phyloP scores from a whole-genome alignment of 768 basidiomycete species.

The Rhizopogon roseolus region DNA sequence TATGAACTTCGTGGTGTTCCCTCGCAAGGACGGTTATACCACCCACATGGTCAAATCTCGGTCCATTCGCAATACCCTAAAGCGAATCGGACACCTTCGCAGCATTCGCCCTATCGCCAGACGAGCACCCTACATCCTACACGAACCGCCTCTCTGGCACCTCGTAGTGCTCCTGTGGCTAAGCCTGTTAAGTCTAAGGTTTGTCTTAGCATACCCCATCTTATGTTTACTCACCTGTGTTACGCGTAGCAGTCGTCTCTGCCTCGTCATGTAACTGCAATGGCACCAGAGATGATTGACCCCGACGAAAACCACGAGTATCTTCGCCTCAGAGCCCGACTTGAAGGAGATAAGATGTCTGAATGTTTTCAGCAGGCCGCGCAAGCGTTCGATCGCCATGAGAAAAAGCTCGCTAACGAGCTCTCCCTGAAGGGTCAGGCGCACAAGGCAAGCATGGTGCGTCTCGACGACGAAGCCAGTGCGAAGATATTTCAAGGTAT shows the following conservation, averaged over 20 bases:
- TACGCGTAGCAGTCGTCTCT: neutral
- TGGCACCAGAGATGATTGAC: neutral
- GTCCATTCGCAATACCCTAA: neutral
- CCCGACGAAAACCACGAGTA: constrained; percentile 35
- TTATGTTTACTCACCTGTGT: neutral
- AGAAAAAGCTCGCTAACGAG: constrained; percentile 70
- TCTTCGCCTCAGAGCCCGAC: constrained; percentile 64
- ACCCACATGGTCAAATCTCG: neutral
- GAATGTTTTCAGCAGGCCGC: constrained; percentile 59
- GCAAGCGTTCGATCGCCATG: constrained; percentile 59
- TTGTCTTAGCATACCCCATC: neutral
- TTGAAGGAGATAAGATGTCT: constrained; percentile 71
- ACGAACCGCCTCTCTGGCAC: neutral
- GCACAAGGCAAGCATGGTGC: constrained; percentile 68
- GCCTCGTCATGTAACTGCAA: too few species aligned
- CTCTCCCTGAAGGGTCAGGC: constrained; percentile 75
- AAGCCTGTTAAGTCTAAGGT: neutral
- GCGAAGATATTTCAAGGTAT: constrained; percentile 78
- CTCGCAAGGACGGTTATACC: too few species aligned
- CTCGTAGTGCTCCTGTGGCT: neutral
- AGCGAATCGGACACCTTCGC: neutral
- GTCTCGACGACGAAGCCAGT: constrained; percentile 68
- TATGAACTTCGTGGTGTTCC: too few species aligned
- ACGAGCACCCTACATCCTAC: neutral
- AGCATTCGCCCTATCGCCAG: neutral